Base-by-base conservation (phyloP, 805 yeast genomes). In the Saccharomycopsis synnaedendra region DNA sequence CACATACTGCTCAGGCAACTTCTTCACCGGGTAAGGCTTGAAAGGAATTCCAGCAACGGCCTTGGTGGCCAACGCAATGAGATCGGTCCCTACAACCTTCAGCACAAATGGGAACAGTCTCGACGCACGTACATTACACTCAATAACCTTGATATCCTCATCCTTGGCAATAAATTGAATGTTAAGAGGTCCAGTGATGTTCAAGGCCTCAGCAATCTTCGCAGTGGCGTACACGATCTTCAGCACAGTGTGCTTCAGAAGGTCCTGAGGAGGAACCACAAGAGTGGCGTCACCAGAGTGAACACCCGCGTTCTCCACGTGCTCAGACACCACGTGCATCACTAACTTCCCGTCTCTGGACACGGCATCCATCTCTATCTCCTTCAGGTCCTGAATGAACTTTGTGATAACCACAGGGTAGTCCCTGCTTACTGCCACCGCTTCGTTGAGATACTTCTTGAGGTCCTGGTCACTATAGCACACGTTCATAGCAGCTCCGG, bases 401-500 rank as follows among this genome's bases (percentile, higher is more conserved):
- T 90, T 90, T 65, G 97, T 86, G 62, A 90, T 85, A 48, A 90
- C 98, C 53, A 90, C 98, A 28, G 98, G 98, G 66, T 89, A 88
- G 60, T 90, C 98, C 52, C 95, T 94, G 42, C 97, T 90, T 53
- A 90, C 97, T 57, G 88, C 95, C 49, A 86, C 97, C 47, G 98
- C 98, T 66, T 93, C 96, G 51, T 84, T 75, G 64, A 90, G 72
- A 66, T 87, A 88, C 10, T 83, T 78, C 42, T 84, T 94, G 62
- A 90, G 74, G 63, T 90, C 97, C 57, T 82, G 93, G 60, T 76
- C 75, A 33, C 95, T 80, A 71, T 88, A 87, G 48, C 89, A 96
- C 41, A 96, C 88, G 69, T 88, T 88, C 98, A 90, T 90, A 50
- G 98, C 98, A 57, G 98, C 98, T 71, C 98, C 98, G 40, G 96